phyloP scores from a whole-genome alignment of 2,329 filamentous ascomycete genomes.

The Leptographium radiaticola region DNA sequence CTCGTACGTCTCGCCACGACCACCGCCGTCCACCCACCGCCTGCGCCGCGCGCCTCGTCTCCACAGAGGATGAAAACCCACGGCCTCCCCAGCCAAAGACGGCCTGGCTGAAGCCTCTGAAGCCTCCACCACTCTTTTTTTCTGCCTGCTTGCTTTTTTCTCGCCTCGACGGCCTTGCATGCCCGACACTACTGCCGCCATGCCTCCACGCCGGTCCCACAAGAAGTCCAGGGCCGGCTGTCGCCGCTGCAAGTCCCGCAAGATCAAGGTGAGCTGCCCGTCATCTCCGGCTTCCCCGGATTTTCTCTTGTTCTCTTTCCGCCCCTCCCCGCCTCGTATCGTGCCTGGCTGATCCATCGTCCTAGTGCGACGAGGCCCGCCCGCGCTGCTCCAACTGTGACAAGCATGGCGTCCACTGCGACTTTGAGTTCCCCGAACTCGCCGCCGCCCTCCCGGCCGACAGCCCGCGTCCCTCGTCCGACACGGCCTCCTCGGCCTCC shows the following conservation, averaged over 20 bases:
- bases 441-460: slow-evolving; percentile 29
- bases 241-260: slow-evolving; percentile 50
- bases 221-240: slow-evolving; percentile 59
- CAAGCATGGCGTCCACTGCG: slow-evolving; percentile 53
- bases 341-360: neutral
- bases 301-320: neutral
- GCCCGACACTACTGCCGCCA: too few relatives aligned
- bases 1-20: neutral
- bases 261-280: slow-evolving; percentile 59
- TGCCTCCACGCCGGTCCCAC: slow-evolving; percentile 54
- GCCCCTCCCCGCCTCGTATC: too few relatives aligned
- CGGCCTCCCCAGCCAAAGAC: slow-evolving; percentile 3
- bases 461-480: neutral
- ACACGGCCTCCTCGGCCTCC: slow-evolving; percentile 1
- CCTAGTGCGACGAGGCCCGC: slow-evolving; percentile 52
- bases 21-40: neutral
- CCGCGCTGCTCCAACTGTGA: slow-evolving; percentile 52
- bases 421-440: slow-evolving; percentile 44
- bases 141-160: neutral
- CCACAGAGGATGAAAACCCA: slow-evolving; percentile 6
- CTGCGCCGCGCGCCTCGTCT: neutral
- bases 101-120: slow-evolving; percentile 7
- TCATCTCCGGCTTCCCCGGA: too few relatives aligned
- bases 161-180: too few relatives aligned
- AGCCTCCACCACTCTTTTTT: neutral